A percentile compares a stretch with the other conserved stretches of the same genome.
These are phyloP conservation scores for Trifolium pratense DNA, from an alignment of 306 rosid genomes.

Conservation along the genomic window DNA sequence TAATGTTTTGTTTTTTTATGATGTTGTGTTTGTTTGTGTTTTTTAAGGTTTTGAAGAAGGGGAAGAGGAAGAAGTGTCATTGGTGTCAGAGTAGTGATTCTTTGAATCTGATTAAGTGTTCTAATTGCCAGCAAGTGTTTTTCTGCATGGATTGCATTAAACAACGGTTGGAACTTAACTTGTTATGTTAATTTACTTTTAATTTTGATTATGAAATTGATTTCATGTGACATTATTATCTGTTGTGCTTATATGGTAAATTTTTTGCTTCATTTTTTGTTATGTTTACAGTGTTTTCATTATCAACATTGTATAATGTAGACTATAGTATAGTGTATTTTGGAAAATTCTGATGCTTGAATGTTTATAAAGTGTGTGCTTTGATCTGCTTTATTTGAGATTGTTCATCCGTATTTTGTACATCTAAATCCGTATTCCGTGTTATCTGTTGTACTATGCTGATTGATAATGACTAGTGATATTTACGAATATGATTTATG, in stretches of 20 bases:
- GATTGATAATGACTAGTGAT: neutral
- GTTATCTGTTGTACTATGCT: neutral
- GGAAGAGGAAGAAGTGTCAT: conserved; percentile 82
- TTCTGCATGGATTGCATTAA: conserved; percentile 90
- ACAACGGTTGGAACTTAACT: conserved; percentile 65
- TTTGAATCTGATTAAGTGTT: conserved; percentile 69
- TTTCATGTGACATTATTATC: neutral
- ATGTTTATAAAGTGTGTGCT: conserved; percentile 10
- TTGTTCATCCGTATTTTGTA: neutral
- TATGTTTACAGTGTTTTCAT: neutral
- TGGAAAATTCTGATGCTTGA: conserved; percentile 28
- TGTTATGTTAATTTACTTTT: neutral
- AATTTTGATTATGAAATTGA: conserved; percentile 21
- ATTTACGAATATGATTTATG: conserved; percentile 30
- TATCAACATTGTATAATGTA: conserved; percentile 8
- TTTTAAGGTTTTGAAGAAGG: conserved; percentile 62
- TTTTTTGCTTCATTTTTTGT: conserved; percentile 33
- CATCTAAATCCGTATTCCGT: neutral
- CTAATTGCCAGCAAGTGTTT: conserved; percentile 74
- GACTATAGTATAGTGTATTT: conserved; percentile 1
- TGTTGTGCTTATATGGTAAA: conserved; percentile 30
- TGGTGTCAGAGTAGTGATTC: conserved; percentile 80
- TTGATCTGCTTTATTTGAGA: conserved; percentile 2
- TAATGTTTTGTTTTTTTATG: neutral
- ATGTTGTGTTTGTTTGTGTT: conserved; percentile 14